Conservation (phyloP, 306 rosid species). For the Boehmeria nivea region DNA sequence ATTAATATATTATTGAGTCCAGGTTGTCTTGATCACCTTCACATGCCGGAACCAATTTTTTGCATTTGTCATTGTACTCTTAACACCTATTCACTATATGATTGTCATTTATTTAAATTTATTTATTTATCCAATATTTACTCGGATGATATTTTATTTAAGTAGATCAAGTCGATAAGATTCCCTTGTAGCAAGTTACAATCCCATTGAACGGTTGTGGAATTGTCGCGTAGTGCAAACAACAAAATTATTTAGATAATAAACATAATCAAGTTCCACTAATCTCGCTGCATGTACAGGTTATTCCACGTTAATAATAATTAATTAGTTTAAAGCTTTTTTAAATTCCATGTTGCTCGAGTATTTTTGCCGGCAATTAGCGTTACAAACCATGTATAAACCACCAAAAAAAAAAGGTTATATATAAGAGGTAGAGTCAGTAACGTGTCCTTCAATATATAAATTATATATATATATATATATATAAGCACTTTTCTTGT, state of each 20-base stretch:
- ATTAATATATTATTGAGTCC: not conserved
- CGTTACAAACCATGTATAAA: slow-evolving; percentile 7
- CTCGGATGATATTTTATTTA: slow-evolving; percentile 7
- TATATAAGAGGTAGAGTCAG: too few relatives aligned
- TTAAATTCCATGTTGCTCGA: slow-evolving; percentile 3
- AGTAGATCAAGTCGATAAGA: slow-evolving; percentile 10
- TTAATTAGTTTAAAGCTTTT: not conserved
- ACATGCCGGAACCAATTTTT: not conserved
- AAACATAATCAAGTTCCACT: not conserved
- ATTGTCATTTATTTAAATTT: too few relatives aligned
- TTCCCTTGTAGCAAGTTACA: slow-evolving; percentile 17
- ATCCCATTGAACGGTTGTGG: not conserved
- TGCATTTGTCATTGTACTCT: slow-evolving; percentile 2
- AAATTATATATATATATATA: too few relatives aligned
- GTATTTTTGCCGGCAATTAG: slow-evolving; percentile 10
- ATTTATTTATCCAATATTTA: too few relatives aligned
- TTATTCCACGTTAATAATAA: not conserved
- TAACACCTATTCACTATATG: not conserved
- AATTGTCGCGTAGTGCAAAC: slow-evolving; percentile 9
- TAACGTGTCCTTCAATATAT: too few relatives aligned
- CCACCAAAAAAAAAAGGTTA: not conserved
- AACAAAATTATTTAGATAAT: not conserved
- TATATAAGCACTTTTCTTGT: too few relatives aligned
- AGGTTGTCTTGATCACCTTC: not conserved
- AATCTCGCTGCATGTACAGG: slow-evolving; percentile 13